Evolutionary conservation across 2,329 filamentous ascomycete species (phyloP), one percentile per base, ranked within the genome.

Genomic region (Aureobasidium sp.): DNA sequence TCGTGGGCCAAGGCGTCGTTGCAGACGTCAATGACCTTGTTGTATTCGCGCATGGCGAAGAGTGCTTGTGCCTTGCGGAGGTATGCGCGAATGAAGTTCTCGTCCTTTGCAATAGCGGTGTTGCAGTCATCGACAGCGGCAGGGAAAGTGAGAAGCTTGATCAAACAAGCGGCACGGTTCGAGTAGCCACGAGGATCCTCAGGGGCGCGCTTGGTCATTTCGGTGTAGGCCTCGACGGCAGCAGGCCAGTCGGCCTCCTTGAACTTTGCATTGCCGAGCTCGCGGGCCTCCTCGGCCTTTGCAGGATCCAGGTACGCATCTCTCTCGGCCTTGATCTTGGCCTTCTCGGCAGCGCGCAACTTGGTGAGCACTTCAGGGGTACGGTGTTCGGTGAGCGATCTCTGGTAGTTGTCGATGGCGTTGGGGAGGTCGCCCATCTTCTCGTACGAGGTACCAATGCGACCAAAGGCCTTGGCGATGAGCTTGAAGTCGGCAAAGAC

Each of bases 11-110:
- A 75, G 1, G 94, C 93, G 67, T 90, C 88, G 34, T 81, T 81
- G 74, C 90, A 95, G 6, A 85, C 86, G 66, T 98, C 93, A 55
- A 97, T 77, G 66, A 88, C 94, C 70, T 90, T 91, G 70, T 85
- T 95, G 78, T 95, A 97, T 71, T 98, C 91, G 70, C 93, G 88
- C 93, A 98, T 98, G 63, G 90, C 90, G 62, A 93, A 90, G 70
- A 91, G 88, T 37, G 90, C 89, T 74, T 97, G 90, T 0, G 90
- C 90, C 78, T 96, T 97, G 68, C 93, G 86, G 63, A 98, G 86
- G 71, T 97, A 97, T 6, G 93, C 93, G 54, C 91, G 84, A 72
- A 97, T 91, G 71, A 98, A 98, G 66, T 85, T 86, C 55, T 86
- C 79, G 64, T 98, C 93, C 63, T 85, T 86, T 79, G 89, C 86